Evolutionary conservation across 2,329 filamentous ascomycete genomes (phyloP).

Genomic region (Ophiocordyceps camponoti-saundersi): DNA sequence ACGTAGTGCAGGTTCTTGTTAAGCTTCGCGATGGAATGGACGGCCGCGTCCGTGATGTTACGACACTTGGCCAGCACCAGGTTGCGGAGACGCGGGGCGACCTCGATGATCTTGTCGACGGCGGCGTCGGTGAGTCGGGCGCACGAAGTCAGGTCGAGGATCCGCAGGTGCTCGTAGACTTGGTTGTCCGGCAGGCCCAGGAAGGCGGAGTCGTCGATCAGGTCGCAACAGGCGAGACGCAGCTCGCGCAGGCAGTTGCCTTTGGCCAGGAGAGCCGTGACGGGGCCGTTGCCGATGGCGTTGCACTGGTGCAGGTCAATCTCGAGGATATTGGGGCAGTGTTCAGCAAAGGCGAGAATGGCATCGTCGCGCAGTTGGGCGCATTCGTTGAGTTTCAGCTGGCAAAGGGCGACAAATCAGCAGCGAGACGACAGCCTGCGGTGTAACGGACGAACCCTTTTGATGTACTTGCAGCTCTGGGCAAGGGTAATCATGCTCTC

Average conservation of each 20-base stretch:
- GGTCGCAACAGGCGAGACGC: conserved; percentile 67
- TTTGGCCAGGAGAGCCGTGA: conserved; percentile 64
- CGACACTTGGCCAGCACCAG: conserved; percentile 88
- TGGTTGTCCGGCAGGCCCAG: conserved; percentile 52
- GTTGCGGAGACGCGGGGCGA: conserved; percentile 77
- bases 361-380: conserved; percentile 67
- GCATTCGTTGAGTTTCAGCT: conserved; percentile 93
- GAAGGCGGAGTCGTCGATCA: conserved; percentile 81
- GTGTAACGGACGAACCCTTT: conserved; percentile 44
- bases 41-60: conserved; percentile 77
- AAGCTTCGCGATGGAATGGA: conserved; percentile 71
- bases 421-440: no score
- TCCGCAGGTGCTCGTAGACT: conserved; percentile 74
- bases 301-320: conserved; percentile 85
- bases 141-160: conserved; percentile 86
- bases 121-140: conserved; percentile 68
- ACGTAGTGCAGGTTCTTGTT: conserved; percentile 96
- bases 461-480: conserved; percentile 68
- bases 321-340: conserved; percentile 87
- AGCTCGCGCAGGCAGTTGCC: conserved; percentile 79
- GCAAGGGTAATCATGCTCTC: conserved; percentile 71
- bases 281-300: conserved; percentile 64
- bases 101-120: conserved; percentile 72
- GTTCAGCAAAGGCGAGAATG: conserved; percentile 68
- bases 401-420: not conserved